Evolutionary conservation across 306 rosid genomes (phyloP), one percentile per base, ranked within the genome.

Genomic region (Calophaca sinica): DNA sequence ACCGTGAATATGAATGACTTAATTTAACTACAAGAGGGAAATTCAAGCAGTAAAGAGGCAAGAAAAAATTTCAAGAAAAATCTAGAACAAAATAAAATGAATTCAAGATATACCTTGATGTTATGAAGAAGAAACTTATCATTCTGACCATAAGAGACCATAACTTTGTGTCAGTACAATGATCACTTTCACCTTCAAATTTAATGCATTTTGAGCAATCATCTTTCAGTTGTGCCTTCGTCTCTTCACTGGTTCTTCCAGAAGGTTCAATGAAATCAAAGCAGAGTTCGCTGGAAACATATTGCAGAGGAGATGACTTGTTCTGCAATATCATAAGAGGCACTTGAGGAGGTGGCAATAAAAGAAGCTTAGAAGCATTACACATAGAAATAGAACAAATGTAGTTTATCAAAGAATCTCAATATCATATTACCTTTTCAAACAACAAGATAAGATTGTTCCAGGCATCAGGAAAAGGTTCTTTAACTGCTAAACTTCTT

Each of bases 381-480:
- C 74, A 60, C 46, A 68, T 41, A 12, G 31, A 41, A 14, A 38
- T 20, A 58, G 35, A 71, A 67, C 4, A 32, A 62, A 28, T 51
- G 48, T 48, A 66, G 41, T 50, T 38, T 44, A 61, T 4, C 9
- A 50, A 46, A 72, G 65, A 67, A 33, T 32, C 72, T 72, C 39
- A 15, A 44, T 35, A 14, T 79, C 58, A 36, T 68, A 73, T 85
- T 88, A 96, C 99, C 89, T 81, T 92, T 75, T 96, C 99, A 68
- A 96, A 85, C 79, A 96, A 83, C 75, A 96, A 76, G 44, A 84
- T 75, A 54, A 96, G 91, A 78, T 96, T 96, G 80, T 85, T 88
- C 91, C 81, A 81, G 58, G 99, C 96, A 80, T 96, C 98, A 13
- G 99, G 98, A 81, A 96, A 96, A 59, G 99, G 99, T 67, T 87